A percentile compares a stretch with the other conserved stretches of the same genome.
phyloP scores from a whole-genome alignment of 306 rosid genomes.

The Prosopis cineraria region DNA sequence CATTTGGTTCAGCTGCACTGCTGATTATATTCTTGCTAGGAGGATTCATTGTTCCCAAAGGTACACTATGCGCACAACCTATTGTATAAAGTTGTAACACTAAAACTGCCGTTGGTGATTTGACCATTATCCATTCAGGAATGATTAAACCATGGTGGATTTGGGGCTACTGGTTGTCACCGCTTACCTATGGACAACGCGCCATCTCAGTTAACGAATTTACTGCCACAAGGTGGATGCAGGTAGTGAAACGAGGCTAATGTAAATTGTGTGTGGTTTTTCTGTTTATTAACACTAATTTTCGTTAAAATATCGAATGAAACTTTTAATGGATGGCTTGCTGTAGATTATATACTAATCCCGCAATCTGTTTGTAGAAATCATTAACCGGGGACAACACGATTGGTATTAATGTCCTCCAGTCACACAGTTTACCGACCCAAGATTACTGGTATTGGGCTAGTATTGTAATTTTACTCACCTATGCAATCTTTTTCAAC shows the following conservation, averaged over 20 bases:
- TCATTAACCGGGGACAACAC: constrained; percentile 44
- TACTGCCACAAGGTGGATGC: constrained; percentile 73
- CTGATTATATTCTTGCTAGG: constrained; percentile 67
- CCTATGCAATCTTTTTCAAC: constrained; percentile 65
- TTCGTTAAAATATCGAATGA: not conserved
- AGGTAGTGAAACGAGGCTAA: constrained; percentile 50
- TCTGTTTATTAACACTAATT: not conserved
- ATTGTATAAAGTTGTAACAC: not conserved
- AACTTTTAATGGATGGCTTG: constrained; percentile 9
- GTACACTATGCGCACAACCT: constrained; percentile 38
- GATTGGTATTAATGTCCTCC: constrained; percentile 65
- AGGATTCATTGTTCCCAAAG: constrained; percentile 84
- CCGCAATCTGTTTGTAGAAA: constrained; percentile 46
- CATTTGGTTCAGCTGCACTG: constrained; percentile 76
- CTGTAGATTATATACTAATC: constrained; percentile 15
- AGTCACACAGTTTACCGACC: constrained; percentile 48
- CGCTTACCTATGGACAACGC: constrained; percentile 77
- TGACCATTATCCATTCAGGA: constrained; percentile 44
- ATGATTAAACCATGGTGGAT: constrained; percentile 85
- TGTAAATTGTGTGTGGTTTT: constrained; percentile 12
- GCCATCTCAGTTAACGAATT: constrained; percentile 83
- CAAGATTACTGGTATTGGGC: constrained; percentile 77
- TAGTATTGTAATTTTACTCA: constrained; percentile 53
- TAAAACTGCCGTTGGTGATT: constrained; percentile 1
- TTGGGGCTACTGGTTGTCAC: constrained; percentile 90